These are phyloP conservation scores for Lepidopterella palustris DNA, from an alignment of 495 filamentous ascomycete genomes.

Conservation along the genomic window DNA sequence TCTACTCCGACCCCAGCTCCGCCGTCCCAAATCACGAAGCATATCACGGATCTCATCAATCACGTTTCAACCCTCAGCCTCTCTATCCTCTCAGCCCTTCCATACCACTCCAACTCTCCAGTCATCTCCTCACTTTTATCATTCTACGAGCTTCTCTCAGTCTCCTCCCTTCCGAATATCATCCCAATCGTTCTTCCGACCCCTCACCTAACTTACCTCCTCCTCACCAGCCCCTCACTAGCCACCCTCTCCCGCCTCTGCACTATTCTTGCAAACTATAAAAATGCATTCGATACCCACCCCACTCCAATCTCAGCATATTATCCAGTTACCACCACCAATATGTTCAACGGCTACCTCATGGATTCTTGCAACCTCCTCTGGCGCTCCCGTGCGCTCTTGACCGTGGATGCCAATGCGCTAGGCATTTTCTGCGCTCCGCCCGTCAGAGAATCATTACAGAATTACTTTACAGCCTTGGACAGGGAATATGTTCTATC, in stretches of 20 bases:
- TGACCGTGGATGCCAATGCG: slow-evolving; percentile 59
- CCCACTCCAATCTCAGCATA: slow-evolving; percentile 38
- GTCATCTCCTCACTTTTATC: slow-evolving; percentile 52
- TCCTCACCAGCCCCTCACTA: slow-evolving; percentile 58
- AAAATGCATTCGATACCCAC: slow-evolving; percentile 65
- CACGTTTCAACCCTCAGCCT: slow-evolving; percentile 59
- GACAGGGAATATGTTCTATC: slow-evolving; percentile 42
- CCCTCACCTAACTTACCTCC: slow-evolving; percentile 59
- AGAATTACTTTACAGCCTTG: slow-evolving; percentile 41
- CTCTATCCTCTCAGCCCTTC: slow-evolving; percentile 50
- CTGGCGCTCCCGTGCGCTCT: slow-evolving; percentile 74
- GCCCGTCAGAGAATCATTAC: slow-evolving; percentile 44
- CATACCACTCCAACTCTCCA: slow-evolving; percentile 25
- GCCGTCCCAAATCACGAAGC: neutral
- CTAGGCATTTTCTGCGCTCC: slow-evolving; percentile 61
- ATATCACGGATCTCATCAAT: slow-evolving; percentile 43
- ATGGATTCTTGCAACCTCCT: slow-evolving; percentile 87
- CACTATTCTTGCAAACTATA: slow-evolving; percentile 59
- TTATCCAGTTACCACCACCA: slow-evolving; percentile 51
- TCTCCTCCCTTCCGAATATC: slow-evolving; percentile 40
- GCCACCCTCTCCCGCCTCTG: slow-evolving; percentile 65
- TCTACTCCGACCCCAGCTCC: slow-evolving; percentile 15
- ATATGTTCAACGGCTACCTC: slow-evolving; percentile 74
- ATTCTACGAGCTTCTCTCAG: slow-evolving; percentile 64
- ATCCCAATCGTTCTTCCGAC: slow-evolving; percentile 62